Evolutionary conservation across 208 protist species (phyloP).

Genomic region (Naegleria fowleri): DNA sequence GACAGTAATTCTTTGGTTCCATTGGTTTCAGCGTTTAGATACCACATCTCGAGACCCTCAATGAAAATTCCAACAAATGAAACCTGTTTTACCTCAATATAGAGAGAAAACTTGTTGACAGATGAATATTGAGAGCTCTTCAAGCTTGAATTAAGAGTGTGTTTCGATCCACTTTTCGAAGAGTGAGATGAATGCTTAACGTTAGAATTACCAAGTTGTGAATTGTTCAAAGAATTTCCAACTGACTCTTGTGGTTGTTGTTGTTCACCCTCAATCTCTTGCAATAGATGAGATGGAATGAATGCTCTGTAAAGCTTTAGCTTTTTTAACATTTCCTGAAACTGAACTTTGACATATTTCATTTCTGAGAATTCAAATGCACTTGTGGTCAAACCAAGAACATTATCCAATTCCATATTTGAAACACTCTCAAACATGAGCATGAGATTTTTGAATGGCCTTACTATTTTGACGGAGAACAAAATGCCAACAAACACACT

Average conservation of each 20-base stretch:
- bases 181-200: background rate
- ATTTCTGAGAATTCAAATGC: background rate
- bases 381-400: background rate
- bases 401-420: background rate
- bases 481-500: background rate
- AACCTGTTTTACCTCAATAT: background rate
- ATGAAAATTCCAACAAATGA: background rate
- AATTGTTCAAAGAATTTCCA: background rate
- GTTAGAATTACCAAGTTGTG: background rate
- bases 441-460: background rate
- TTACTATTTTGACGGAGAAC: background rate
- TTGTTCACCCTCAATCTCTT: background rate
- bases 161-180: background rate
- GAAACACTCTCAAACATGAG: background rate
- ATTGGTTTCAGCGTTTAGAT: background rate
- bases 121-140: background rate
- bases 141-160: background rate
- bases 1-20: background rate
- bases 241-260: background rate
- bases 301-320: background rate
- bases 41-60: background rate
- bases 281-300: background rate
- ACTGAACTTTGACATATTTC: background rate
- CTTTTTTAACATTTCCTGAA: background rate
- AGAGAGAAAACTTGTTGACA: background rate